Conservation (phyloP, 257 asterid genomes). For the Cinchona pubescens region DNA sequence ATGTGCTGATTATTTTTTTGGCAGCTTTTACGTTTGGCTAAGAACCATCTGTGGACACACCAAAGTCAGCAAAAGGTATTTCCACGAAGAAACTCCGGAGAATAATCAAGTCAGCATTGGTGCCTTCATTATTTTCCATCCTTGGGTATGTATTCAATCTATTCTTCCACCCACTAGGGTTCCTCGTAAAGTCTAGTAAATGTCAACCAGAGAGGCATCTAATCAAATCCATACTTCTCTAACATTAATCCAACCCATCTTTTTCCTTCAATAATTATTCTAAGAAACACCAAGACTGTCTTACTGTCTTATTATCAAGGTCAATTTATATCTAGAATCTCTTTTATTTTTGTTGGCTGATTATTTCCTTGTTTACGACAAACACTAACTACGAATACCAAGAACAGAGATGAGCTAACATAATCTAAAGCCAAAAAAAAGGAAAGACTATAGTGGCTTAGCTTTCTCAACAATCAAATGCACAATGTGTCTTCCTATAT, state of each 20-base stretch:
- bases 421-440: not conserved
- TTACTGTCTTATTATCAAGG: not conserved
- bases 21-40: no score
- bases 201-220: not conserved
- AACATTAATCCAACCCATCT: constrained; percentile 1
- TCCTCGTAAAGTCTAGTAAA: not conserved
- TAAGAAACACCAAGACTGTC: not conserved
- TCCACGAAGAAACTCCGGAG: not conserved
- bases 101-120: not conserved
- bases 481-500: not conserved
- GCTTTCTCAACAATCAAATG: not conserved
- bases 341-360: not conserved
- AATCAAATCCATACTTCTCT: not conserved
- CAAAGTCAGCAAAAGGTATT: not conserved
- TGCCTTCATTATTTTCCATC: not conserved
- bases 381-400: not conserved
- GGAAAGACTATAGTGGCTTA: no score
- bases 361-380: not conserved
- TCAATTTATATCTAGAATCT: not conserved
- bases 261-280: not conserved
- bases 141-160: not conserved
- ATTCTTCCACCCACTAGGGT: not conserved
- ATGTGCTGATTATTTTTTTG: not conserved
- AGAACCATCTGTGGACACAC: not conserved
- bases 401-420: not conserved